These are phyloP conservation scores for Akanthomyces dipterigenus DNA, from an alignment of 2,329 filamentous ascomycete genomes.

Conservation along the genomic window DNA sequence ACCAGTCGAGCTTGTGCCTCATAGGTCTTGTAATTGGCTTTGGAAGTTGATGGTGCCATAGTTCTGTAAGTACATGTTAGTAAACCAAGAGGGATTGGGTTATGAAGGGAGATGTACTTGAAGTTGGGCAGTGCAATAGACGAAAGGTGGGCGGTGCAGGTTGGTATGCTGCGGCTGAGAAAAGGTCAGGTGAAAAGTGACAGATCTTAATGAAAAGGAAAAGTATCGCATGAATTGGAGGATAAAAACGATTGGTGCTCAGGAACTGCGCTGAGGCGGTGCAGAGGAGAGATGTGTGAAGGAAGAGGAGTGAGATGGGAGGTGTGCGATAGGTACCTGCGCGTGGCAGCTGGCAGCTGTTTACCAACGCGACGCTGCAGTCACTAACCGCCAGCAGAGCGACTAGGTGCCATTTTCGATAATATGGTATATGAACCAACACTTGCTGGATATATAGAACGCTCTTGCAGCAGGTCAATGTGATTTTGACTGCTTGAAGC, in stretches of 20 bases:
- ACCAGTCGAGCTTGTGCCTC: constrained; percentile 55
- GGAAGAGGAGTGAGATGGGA: not conserved
- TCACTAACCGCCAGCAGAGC: not conserved
- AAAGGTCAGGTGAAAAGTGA: not conserved
- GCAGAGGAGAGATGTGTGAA: not conserved
- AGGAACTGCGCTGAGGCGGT: not conserved
- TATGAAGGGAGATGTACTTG: not conserved
- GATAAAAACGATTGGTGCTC: not conserved
- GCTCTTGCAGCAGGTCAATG: not conserved
- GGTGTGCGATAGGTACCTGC: not conserved
- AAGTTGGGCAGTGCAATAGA: not conserved
- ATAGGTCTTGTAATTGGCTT: constrained; percentile 53
- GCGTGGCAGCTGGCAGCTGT: constrained; percentile 2
- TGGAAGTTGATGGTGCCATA: constrained; percentile 37
- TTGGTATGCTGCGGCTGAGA: not conserved
- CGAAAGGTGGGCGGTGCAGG: not conserved
- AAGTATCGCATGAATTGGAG: not conserved
- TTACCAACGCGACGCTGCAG: not conserved
- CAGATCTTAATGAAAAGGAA: not conserved
- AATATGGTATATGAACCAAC: not conserved
- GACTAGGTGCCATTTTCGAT: not conserved
- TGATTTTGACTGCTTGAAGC: not conserved
- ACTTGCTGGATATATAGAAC: not conserved
- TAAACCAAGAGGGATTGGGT: not conserved
- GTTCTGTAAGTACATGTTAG: constrained; percentile 1